phyloP scores from a whole-genome alignment of 192 early-diverging fungal species.

The Podila epigama region DNA sequence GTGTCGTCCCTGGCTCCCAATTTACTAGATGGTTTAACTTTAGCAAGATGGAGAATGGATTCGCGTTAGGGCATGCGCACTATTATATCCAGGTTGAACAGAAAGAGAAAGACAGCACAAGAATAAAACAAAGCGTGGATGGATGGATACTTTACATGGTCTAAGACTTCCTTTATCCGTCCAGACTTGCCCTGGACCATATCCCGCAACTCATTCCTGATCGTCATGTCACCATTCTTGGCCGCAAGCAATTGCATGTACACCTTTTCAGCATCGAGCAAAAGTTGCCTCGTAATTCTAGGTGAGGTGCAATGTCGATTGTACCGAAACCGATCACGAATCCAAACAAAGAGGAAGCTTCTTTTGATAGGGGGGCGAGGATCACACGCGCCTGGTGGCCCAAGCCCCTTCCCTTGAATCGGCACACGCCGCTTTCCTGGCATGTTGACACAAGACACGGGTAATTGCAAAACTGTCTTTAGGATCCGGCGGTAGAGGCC shows the following conservation, averaged over 20 bases:
- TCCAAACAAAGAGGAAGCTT: conserved; percentile 34
- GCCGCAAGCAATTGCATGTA: conserved; percentile 17
- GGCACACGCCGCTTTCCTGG: conserved; percentile 20
- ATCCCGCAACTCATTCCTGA: conserved; percentile 33
- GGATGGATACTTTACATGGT: conserved; percentile 20
- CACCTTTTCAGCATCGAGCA: conserved; percentile 35
- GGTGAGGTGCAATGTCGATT: conserved; percentile 45
- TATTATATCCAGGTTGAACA: too few species aligned
- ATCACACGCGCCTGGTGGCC: conserved; percentile 20
- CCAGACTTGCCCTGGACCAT: conserved; percentile 38
- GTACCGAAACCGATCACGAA: conserved; percentile 39
- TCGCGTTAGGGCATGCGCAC: neutral
- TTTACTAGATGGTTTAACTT: conserved; percentile 20
- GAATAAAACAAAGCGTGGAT: neutral
- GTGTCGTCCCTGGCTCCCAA: conserved; percentile 19
- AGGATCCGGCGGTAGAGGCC: conserved; percentile 39
- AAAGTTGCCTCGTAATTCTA: conserved; percentile 18
- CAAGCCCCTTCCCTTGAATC: conserved; percentile 11
- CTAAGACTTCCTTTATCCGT: conserved; percentile 45
- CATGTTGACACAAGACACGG: conserved; percentile 11
- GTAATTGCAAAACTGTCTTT: conserved; percentile 14
- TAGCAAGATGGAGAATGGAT: too few species aligned
- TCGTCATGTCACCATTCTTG: conserved; percentile 16
- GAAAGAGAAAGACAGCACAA: too few species aligned
- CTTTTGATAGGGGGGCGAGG: conserved; percentile 12